phyloP scores from a whole-genome alignment of 768 basidiomycete genomes.

The Zangia roseola region DNA sequence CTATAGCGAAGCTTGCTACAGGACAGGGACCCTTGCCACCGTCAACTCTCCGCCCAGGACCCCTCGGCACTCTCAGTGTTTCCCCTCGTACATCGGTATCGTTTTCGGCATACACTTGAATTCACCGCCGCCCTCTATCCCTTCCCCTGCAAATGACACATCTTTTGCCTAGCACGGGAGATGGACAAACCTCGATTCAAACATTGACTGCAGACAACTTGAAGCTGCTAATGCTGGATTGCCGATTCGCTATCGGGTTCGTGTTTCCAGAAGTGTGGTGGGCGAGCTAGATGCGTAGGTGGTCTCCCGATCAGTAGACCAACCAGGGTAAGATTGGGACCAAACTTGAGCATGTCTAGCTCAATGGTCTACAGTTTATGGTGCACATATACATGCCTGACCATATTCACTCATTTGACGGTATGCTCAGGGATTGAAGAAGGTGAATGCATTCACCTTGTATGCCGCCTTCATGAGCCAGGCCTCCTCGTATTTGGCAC shows the following conservation, averaged over 20 bases:
- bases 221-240: constrained; percentile 47
- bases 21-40: no score
- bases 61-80: constrained; percentile 58
- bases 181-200: constrained; percentile 67
- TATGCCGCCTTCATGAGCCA: constrained; percentile 48
- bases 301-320: constrained; percentile 47
- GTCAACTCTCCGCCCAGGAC: constrained; percentile 1
- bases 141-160: constrained; percentile 63
- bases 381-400: constrained; percentile 33
- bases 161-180: constrained; percentile 35
- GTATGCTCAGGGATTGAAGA: constrained; percentile 47
- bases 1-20: no score
- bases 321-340: constrained; percentile 43
- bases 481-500: constrained; percentile 73
- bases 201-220: constrained; percentile 65
- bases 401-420: constrained; percentile 1
- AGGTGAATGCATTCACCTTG: constrained; percentile 55
- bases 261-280: constrained; percentile 65
- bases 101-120: constrained; percentile 63
- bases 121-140: constrained; percentile 69
- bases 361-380: constrained; percentile 37
- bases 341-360: constrained; percentile 40
- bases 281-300: constrained; percentile 62
- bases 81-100: no score
- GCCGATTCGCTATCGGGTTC: constrained; percentile 54